A percentile compares a stretch with the other conserved stretches of the same genome.
Conservation (phyloP, 176 grass and related monocot genomes). For the Aegilops sharonensis region DNA sequence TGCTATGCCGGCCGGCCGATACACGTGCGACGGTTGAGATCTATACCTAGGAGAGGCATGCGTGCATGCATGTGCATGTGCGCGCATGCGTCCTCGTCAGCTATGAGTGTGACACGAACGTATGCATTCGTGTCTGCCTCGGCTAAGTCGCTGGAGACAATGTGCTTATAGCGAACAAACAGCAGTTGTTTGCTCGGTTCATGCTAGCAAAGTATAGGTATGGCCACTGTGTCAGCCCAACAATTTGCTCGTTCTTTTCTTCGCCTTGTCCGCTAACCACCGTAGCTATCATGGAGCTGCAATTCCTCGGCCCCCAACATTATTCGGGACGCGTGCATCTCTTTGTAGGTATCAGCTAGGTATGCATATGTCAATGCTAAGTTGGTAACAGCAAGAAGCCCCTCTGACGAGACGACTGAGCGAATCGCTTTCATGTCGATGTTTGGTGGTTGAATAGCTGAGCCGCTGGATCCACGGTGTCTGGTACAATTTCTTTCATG, state of each 20-base stretch:
- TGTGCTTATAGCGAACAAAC: constrained; percentile 19
- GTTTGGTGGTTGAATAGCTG: background rate
- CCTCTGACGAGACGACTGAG: background rate
- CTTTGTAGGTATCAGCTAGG: background rate
- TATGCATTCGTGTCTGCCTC: no score
- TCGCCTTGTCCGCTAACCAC: background rate
- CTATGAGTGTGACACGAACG: background rate
- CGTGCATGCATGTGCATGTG: background rate
- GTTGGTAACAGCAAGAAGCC: background rate
- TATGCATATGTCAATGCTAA: constrained; percentile 6
- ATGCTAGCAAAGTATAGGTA: background rate
- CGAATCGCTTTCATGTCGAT: background rate
- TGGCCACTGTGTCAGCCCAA: background rate
- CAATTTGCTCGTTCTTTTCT: background rate
- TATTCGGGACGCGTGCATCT: background rate
- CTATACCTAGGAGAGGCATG: background rate
- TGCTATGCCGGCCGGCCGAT: no score
- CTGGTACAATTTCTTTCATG: background rate
- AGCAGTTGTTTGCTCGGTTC: constrained; percentile 22
- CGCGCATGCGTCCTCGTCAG: constrained; percentile 15
- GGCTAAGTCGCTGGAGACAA: background rate
- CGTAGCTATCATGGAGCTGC: background rate
- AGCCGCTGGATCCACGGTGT: background rate
- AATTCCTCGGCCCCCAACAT: background rate
- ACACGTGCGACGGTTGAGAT: constrained; percentile 24